Evolutionary conservation across 805 yeast species (phyloP), one percentile per base, ranked within the genome.

Genomic region (Scheffersomyces stipitis): DNA sequence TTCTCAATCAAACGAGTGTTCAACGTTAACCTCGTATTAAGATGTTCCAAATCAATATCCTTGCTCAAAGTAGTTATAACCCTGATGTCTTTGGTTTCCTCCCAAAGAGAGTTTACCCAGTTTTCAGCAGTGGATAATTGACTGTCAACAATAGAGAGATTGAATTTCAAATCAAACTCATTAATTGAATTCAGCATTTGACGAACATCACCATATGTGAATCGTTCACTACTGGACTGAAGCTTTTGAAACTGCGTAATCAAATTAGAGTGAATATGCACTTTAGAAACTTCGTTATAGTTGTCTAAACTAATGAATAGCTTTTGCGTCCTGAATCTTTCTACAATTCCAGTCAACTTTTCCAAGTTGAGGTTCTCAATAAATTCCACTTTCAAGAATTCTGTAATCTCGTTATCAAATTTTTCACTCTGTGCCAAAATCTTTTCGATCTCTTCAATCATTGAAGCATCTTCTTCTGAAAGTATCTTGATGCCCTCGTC

Each of bases 361-460:
- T 59, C 58, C 15, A 66, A 34, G 20, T 56, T 45, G 8, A 51
- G 38, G 12, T 34, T 37, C 16, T 54, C 48, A 14, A 53, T 52
- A 17, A 33, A 32, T 8, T 45, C 45, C 34, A 44, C 48, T 15
- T 43, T 37, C 18, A 60, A 41, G 41, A 56, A 52, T 2, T 38
- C 24, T 17, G 31, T 20, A 18, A 54, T 45, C 12, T 49, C 34
- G 2, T 35, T 34, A 17, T 63, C 54, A 28, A 60, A 54, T 4
- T 18, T 30, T 13, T 54, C 46, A 27, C 72, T 67, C 5, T 45
- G 40, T 10, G 32, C 38, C 27, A 66, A 30, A 6, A 45, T 62
- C 20, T 59, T 46, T 8, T 67, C 56, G 3, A 73, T 50, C 22
- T 61, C 32, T 65, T 69, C 32, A 38, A 16, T 67, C 68, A 9